These are phyloP conservation scores for Daldinia grandis DNA, from an alignment of 495 filamentous ascomycete species.

Conservation along the genomic window DNA sequence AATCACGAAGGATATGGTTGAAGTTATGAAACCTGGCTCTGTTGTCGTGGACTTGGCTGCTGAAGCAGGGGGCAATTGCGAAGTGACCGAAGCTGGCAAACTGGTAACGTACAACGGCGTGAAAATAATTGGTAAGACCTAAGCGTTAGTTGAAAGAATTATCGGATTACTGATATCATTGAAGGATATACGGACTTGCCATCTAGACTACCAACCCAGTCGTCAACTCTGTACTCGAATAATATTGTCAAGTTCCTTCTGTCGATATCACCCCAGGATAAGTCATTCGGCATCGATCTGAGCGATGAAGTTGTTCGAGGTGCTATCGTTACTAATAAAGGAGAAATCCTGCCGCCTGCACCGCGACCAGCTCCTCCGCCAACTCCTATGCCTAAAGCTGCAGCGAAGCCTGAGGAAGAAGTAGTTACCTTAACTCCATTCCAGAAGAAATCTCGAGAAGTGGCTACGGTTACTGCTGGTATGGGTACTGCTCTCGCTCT, in stretches of 20 bases:
- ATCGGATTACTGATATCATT: conserved; percentile 3
- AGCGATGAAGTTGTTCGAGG: conserved; percentile 82
- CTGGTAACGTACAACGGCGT: conserved; percentile 74
- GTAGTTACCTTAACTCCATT: conserved; percentile 74
- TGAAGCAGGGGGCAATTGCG: conserved; percentile 83
- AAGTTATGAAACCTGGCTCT: conserved; percentile 81
- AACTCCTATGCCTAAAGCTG: conserved; percentile 61
- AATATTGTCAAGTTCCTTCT: conserved; percentile 85
- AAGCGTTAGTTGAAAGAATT: neutral
- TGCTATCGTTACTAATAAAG: conserved; percentile 77
- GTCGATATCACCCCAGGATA: conserved; percentile 77
- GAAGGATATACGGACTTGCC: conserved; percentile 82
- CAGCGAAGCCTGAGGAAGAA: conserved; percentile 62
- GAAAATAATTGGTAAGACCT: conserved; percentile 73
- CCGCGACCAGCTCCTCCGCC: conserved; percentile 76
- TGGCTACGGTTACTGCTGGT: conserved; percentile 71
- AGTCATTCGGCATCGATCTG: conserved; percentile 76
- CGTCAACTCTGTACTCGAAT: conserved; percentile 84
- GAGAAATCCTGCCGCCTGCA: conserved; percentile 74
- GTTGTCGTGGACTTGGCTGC: conserved; percentile 83
- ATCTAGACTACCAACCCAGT: conserved; percentile 80
- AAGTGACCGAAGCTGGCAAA: conserved; percentile 74
- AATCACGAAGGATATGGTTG: conserved; percentile 79
- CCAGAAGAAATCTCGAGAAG: conserved; percentile 77
- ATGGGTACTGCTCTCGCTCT: conserved; percentile 76